Conservation (phyloP, 208 protist genomes). For the Leptomonas pyrrhocoris region DNA sequence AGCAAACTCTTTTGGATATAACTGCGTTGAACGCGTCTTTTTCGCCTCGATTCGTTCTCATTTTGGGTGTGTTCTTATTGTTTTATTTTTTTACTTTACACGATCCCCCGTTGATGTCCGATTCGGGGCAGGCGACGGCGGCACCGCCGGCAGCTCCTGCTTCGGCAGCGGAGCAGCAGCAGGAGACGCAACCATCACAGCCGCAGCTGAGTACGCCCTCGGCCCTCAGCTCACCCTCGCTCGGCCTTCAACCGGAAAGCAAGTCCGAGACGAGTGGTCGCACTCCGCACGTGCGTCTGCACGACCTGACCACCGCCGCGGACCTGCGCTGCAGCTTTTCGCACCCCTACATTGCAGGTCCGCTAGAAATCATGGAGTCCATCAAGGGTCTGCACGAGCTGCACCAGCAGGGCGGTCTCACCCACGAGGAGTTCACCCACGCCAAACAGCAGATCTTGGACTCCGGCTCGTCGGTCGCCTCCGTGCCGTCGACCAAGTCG, state of each 20-base stretch:
- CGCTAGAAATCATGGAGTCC: conserved; percentile 63
- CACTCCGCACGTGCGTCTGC: conserved; percentile 2
- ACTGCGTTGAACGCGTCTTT: too few relatives aligned
- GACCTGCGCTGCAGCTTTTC: conserved; percentile 17
- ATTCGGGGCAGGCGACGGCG: background rate
- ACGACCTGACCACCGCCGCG: background rate
- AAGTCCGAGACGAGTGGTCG: background rate
- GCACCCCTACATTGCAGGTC: conserved; percentile 23
- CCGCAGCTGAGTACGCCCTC: conserved; percentile 2
- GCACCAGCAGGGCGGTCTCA: conserved; percentile 68
- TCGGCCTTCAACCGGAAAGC: background rate
- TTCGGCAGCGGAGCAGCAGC: background rate
- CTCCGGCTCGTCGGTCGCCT: conserved; percentile 19
- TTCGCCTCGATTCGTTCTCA: too few relatives aligned
- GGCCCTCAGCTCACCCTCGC: background rate
- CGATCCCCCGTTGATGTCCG: too few relatives aligned
- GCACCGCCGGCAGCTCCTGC: background rate
- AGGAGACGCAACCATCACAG: background rate
- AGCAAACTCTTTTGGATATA: too few relatives aligned
- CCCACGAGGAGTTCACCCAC: conserved; percentile 69
- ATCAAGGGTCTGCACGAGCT: conserved; percentile 75
- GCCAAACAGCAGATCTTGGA: conserved; percentile 80
- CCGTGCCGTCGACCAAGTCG: conserved; percentile 13
- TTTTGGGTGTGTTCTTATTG: too few relatives aligned
- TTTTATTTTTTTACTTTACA: too few relatives aligned